Base-by-base conservation (phyloP, 495 filamentous ascomycete genomes). In the Tuber indicum region DNA sequence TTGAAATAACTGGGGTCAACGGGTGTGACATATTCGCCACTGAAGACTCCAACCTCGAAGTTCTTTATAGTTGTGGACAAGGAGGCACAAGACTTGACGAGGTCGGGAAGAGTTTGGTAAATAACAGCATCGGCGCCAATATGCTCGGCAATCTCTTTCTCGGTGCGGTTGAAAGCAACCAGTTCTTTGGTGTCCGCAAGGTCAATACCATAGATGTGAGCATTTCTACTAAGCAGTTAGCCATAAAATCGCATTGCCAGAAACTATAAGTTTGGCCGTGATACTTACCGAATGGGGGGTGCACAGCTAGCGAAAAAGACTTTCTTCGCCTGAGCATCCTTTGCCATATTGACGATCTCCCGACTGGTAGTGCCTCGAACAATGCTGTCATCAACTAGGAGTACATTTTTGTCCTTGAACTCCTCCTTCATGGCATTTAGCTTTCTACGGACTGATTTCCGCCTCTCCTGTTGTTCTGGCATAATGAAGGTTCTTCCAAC, bases 1-100 rank as follows among this genome's bases (percentile, higher is more conserved):
- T 92, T 89, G 81, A 99, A 96, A 85, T 98, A 98, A 42, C 88
- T 90, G n/a, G 90, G 87, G 1, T 89, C 87, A 6, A 98, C 93
- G 0, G 91, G 91, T 1, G 96, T 99, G 71, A 93, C 86, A 84
- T 98, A 98, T 82, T 89, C 89, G 39, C 96, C 96, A 78, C 92
- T 96, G 87, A 99, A 98, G 23, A 98, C 94, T 77, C 96, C 95
- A n/a, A 97, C 91, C 84, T 98, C 96, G 77, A 98, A 98, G 44
- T 89, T 84, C 46, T 85, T 87, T 46, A 90, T 86, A 58, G 88
- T 85, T 14, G 79, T 66, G 23, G 78, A 80, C 36, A 83, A 71
- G 41, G 79, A 82, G 47, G 77, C 75, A 82, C 94, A 97, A 7
- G 94, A 90, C 49, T 88, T 90, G 84, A 93, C 91, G 16, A 98